Conservation (phyloP, 306 rosid species). For the Inga laurina region DNA sequence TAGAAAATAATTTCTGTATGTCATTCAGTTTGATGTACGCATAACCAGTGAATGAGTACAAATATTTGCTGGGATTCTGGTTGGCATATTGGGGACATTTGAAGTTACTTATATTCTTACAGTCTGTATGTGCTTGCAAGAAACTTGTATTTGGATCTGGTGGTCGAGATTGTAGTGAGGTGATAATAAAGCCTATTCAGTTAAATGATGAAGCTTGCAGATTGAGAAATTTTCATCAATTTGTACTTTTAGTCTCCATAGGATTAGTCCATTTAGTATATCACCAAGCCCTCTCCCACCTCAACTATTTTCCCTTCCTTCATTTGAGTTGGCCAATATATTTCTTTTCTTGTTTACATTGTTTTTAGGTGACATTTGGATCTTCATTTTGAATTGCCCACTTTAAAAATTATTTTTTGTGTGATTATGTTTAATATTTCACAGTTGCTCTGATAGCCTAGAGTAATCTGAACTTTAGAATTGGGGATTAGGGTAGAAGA, state of each 20-base stretch:
- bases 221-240: not conserved
- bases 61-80: not conserved
- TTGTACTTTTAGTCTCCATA: not conserved
- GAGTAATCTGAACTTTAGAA: too few relatives aligned
- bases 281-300: not conserved
- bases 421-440: not conserved
- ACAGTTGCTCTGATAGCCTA: not conserved
- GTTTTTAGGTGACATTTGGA: not conserved
- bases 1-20: not conserved
- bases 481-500: too few relatives aligned
- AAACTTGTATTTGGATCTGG: not conserved
- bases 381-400: not conserved
- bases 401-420: not conserved
- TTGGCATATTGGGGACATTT: not conserved
- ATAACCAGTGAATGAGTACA: not conserved
- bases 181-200: not conserved
- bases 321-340: not conserved
- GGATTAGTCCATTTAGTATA: not conserved
- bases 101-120: not conserved
- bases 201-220: not conserved
- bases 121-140: not conserved
- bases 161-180: not conserved
- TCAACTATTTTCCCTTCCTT: not conserved
- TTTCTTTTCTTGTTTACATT: not conserved
- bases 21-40: not conserved